Percentiles rank a stretch among this genome's conserved stretches.
phyloP scores from a whole-genome alignment of 768 basidiomycete genomes.

The Boletus vinaceobasis region DNA sequence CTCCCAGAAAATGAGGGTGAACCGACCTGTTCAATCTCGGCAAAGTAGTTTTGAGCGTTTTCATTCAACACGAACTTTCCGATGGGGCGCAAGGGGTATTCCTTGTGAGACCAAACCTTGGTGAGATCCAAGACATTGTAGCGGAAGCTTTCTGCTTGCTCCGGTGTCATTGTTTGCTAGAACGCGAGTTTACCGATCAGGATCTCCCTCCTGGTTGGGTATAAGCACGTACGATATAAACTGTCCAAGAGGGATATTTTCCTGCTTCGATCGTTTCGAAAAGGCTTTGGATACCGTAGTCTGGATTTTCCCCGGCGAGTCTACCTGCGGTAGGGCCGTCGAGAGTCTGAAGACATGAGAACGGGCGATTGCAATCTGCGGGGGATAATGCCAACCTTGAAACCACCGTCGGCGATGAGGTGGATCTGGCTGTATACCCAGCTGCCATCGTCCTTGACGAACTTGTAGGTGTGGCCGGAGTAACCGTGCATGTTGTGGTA shows the following conservation, averaged over 20 bases:
- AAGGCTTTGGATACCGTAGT: constrained; percentile 77
- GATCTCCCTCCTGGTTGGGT: neutral
- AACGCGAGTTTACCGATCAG: constrained; percentile 11
- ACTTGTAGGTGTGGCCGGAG: constrained; percentile 89
- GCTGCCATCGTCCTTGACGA: constrained; percentile 79
- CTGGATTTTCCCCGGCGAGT: constrained; percentile 73
- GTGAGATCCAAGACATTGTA: constrained; percentile 91
- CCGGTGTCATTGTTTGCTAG: constrained; percentile 88
- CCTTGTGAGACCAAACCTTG: constrained; percentile 85
- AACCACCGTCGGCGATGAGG: constrained; percentile 71
- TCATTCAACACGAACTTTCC: constrained; percentile 82
- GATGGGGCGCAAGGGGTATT: constrained; percentile 85
- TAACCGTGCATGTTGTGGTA: constrained; percentile 88
- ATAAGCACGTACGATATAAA: constrained; percentile 63
- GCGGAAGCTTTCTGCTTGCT: constrained; percentile 87
- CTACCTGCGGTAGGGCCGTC: constrained; percentile 60
- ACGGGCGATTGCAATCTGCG: neutral
- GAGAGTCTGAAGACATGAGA: constrained; percentile 51
- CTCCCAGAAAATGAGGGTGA: constrained; percentile 26
- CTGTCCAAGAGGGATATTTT: constrained; percentile 82
- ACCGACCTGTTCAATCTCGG: constrained; percentile 88
- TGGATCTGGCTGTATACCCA: constrained; percentile 90
- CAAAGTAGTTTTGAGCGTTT: constrained; percentile 84
- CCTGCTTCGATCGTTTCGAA: constrained; percentile 81
- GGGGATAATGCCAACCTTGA: constrained; percentile 50